These are phyloP conservation scores for Neoconidiobolus thromboides DNA, from an alignment of 371 early-diverging fungal species.

Conservation along the genomic window DNA sequence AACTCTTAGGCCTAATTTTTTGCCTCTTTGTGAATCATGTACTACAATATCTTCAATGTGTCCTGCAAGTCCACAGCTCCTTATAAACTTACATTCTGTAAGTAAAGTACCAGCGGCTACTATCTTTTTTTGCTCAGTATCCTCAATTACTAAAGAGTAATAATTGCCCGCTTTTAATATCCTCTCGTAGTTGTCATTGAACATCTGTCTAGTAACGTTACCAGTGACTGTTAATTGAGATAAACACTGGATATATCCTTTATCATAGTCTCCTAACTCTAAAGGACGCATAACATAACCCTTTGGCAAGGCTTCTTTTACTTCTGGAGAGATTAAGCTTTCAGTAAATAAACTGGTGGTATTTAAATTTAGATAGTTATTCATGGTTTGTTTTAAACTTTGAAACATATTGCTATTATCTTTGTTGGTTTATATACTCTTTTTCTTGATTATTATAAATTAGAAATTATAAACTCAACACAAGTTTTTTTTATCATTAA, in stretches of 20 bases:
- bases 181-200: slow-evolving; percentile 27
- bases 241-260: slow-evolving; percentile 47
- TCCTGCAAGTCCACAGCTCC: slow-evolving; percentile 61
- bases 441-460: no score
- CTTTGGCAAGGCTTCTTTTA: slow-evolving; percentile 46
- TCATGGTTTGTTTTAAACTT: no score
- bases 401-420: no score
- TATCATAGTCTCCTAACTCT: slow-evolving; percentile 58
- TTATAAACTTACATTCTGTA: slow-evolving; percentile 91
- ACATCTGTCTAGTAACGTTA: slow-evolving; percentile 37
- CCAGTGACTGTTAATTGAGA: slow-evolving; percentile 61
- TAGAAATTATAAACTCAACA: no score
- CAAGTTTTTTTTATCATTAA: no score
- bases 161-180: slow-evolving; percentile 57
- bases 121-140: slow-evolving; percentile 26
- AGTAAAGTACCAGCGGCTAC: slow-evolving; percentile 90
- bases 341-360: no score
- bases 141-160: slow-evolving; percentile 68
- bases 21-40: slow-evolving; percentile 77
- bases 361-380: no score
- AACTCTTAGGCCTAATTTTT: slow-evolving; percentile 54
- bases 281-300: slow-evolving; percentile 74
- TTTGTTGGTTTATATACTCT: no score
- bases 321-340: slow-evolving; percentile 44
- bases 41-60: slow-evolving; percentile 92